phyloP scores from a whole-genome alignment of 345 rosid species.

The Arabis alpina region DNA sequence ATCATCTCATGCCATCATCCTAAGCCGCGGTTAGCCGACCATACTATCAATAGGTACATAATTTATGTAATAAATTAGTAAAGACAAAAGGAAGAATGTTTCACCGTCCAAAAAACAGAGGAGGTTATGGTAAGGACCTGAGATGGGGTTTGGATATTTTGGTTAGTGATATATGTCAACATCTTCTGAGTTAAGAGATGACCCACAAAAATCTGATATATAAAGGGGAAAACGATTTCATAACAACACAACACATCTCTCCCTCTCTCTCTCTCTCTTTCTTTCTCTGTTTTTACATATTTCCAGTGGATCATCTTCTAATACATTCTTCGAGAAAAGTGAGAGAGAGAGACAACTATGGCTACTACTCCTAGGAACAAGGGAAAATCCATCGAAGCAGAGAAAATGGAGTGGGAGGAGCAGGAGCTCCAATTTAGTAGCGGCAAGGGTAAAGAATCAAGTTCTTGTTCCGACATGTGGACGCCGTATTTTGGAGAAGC shows the following conservation, averaged over 20 bases:
- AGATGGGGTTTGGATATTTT: constrained; percentile 28
- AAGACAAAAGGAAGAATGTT: constrained; percentile 20
- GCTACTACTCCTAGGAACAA: constrained; percentile 22
- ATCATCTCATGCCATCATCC: constrained; percentile 35
- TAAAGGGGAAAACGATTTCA: constrained; percentile 9
- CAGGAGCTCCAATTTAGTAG: constrained; percentile 42
- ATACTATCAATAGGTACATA: constrained; percentile 10
- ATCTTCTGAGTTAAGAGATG: constrained; percentile 6
- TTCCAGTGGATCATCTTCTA: too few relatives aligned
- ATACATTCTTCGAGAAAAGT: too few relatives aligned
- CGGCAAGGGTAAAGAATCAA: constrained; percentile 38
- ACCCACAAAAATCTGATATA: constrained; percentile 13
- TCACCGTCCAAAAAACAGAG: constrained; percentile 39
- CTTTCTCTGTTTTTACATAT: constrained; percentile 18
- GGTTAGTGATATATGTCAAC: constrained; percentile 33
- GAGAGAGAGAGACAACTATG: constrained; percentile 11
- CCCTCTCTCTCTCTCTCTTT: background rate
- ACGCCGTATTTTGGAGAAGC: constrained; percentile 60
- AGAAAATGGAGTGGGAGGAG: constrained; percentile 44
- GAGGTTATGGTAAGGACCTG: constrained; percentile 20
- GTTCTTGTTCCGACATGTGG: constrained; percentile 52
- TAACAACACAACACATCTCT: constrained; percentile 12
- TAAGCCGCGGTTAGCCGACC: constrained; percentile 43
- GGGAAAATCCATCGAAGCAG: constrained; percentile 58
- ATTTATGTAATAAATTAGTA: background rate